Evolutionary conservation across 2,329 filamentous ascomycete species (phyloP), one percentile per base, ranked within the genome.

Genomic region (Kalmusia sp.): DNA sequence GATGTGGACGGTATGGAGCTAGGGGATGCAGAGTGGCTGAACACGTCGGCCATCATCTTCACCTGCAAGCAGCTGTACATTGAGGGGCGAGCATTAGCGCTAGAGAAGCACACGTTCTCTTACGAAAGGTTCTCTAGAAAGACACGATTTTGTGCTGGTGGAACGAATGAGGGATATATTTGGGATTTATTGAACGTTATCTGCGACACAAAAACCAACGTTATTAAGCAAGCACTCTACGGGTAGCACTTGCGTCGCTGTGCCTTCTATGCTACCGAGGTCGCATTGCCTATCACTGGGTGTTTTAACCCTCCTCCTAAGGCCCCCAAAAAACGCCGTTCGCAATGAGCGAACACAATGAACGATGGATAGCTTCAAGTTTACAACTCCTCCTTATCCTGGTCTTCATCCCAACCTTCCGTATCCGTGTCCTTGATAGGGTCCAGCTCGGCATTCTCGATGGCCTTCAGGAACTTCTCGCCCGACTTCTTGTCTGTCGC

Each of bases 371-470:
- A 3, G 14, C 11, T 15, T 21, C 24, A 15, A 12, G 17, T 11
- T 51, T 34, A 65, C 52, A 65, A 55, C 39, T 65, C 62, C 37
- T 50, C 48, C 45, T 57, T 58, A 11, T 67, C 66, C 56, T 64
- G 71, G 3, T 68, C 63, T 59, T 56, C 67, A 58, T 71, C 64
- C 44, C 33, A 37, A 58, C 60, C 43, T 0, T 50, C 53, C 11
- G 25, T 45, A 11, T 45, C 43, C 30, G 30, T 31, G 41, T 63
- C 57, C 68, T 65, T 74, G 46, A 79, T 78, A 3, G 71, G 68
- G 65, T 79, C 77, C 62, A 86, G 88, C 65, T 85, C 78, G 0
- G 86, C 85, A 58, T 82, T 80, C 75, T 86, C 80, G 49, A 91
- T 81, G 51, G 82, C 79, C 15, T 84, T 76, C 75, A 84, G 80